A percentile compares a stretch with the other conserved stretches of the same genome.
Conservation (phyloP, 768 basidiomycete genomes). For the Amanita inopinata region DNA sequence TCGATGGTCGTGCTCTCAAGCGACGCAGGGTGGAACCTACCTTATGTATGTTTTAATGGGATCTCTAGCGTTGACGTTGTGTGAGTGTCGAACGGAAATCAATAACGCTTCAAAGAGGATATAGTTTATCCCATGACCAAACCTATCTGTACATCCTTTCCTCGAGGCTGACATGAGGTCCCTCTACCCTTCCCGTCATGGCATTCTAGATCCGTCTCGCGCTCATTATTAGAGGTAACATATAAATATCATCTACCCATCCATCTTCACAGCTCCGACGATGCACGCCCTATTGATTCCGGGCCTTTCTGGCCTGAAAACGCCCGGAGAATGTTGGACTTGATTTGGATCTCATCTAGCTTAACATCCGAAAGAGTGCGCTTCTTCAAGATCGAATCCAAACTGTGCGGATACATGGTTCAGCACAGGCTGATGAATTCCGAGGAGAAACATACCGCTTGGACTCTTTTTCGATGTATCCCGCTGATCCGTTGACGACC, state of each 20-base stretch:
- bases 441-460: constrained; percentile 45
- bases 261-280: constrained; percentile 34
- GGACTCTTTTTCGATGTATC: constrained; percentile 79
- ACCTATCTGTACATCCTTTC: neutral
- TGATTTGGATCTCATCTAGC: constrained; percentile 89
- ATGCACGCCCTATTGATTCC: constrained; percentile 26
- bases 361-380: constrained; percentile 68
- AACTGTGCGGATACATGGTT: constrained; percentile 30
- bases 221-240: constrained; percentile 1
- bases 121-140: too few species aligned
- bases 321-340: constrained; percentile 74
- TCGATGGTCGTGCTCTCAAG: too few species aligned
- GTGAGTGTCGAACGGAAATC: too few species aligned
- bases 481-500: constrained; percentile 55
- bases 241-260: neutral
- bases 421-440: constrained; percentile 11
- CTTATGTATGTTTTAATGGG: too few species aligned
- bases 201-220: neutral
- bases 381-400: constrained; percentile 69
- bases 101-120: too few species aligned
- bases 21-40: too few species aligned
- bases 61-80: too few species aligned
- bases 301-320: constrained; percentile 37
- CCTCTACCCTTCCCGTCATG: neutral
- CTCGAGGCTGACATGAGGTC: constrained; percentile 5